Evolutionary conservation across 352 stramenopile genomes (phyloP), one percentile per base, ranked within the genome.

Genomic region (Phytopythium chamaehyphon): DNA sequence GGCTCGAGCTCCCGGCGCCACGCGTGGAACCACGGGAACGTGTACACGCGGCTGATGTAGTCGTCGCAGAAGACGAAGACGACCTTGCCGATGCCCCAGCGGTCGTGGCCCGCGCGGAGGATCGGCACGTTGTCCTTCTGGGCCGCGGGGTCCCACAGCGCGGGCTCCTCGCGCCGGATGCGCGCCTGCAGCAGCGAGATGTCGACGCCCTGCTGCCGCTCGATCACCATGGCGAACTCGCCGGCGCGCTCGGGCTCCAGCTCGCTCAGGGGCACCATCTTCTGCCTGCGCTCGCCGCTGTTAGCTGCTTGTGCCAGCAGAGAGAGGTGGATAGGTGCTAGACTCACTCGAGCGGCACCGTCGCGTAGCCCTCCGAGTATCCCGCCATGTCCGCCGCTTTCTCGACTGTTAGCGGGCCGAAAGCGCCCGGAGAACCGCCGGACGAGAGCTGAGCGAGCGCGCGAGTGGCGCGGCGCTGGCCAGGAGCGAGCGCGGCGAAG

Each of bases 51-150:
- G 59, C 93, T 86, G 35, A 99, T 75, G 66, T 99, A 99, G 75
- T 99, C 97, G 77, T 99, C 97, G 60, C 91, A 98, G 76, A 98
- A 99, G 40, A 99, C 77, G 52, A 99, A 95, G 11, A 98, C 89
- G 55, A 98, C 96, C 67, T 99, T 98, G 65, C 90, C 88, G 56
- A 99, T 98, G 49, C 97, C 97, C 95, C 96, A 99, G 38, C 73
- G 81, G 79, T 99, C 97, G 71, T 99, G 97, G 22, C 90, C 95
- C 14, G 96, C 89, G 45, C 96, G 86, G 23, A 82, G 88, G 19
- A 99, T 86, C 7, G 74, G 73, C 31, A 99, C 95, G 52, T 98
- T 98, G 57, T 86, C 70, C 44, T 62, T 83, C 56, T 93, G 83
- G 40, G 75, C 68, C 24, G 48, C 55, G 6, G 82, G 80, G 51